A percentile compares a stretch with the other conserved stretches of the same genome.
Evolutionary conservation across 441 rosid species (phyloP).

Genomic region (Gossypium trilobum): DNA sequence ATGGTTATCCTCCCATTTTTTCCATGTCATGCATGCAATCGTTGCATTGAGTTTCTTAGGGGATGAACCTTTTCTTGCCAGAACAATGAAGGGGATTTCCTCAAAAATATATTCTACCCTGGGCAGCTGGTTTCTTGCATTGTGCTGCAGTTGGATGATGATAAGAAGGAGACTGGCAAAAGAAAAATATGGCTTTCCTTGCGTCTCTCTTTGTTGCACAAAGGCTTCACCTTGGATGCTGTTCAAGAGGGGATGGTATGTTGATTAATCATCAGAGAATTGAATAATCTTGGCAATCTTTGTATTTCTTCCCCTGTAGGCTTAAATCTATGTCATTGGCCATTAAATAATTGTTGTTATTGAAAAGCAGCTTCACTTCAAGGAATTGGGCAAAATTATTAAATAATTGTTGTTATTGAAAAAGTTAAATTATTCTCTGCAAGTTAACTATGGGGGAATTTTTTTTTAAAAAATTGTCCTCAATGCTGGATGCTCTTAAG

Average conservation of each 20-base stretch:
- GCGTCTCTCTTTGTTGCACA: slow-evolving; percentile 74
- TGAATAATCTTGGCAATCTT: neutral
- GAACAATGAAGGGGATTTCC: slow-evolving; percentile 50
- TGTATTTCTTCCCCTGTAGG: slow-evolving; percentile 7
- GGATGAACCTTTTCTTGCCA: slow-evolving; percentile 18
- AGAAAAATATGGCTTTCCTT: slow-evolving; percentile 86
- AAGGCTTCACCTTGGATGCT: slow-evolving; percentile 62
- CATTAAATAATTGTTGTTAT: neutral
- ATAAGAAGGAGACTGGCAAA: slow-evolving; percentile 67
- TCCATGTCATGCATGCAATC: neutral
- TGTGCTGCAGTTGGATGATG: slow-evolving; percentile 77
- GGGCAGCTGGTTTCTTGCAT: slow-evolving; percentile 91
- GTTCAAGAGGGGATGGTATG: slow-evolving; percentile 95
- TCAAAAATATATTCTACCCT: slow-evolving; percentile 40
- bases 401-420: too few species aligned
- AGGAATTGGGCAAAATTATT: neutral
- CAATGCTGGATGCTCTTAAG: neutral
- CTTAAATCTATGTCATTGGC: neutral
- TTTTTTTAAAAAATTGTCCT: neutral
- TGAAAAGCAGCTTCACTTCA: neutral
- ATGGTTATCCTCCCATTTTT: neutral
- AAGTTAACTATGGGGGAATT: neutral
- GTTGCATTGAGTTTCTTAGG: neutral
- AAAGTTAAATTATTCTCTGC: neutral
- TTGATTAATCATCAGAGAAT: neutral